These are phyloP conservation scores for Zygosaccharomyces lentus DNA, from an alignment of 805 yeast genomes.

Conservation along the genomic window DNA sequence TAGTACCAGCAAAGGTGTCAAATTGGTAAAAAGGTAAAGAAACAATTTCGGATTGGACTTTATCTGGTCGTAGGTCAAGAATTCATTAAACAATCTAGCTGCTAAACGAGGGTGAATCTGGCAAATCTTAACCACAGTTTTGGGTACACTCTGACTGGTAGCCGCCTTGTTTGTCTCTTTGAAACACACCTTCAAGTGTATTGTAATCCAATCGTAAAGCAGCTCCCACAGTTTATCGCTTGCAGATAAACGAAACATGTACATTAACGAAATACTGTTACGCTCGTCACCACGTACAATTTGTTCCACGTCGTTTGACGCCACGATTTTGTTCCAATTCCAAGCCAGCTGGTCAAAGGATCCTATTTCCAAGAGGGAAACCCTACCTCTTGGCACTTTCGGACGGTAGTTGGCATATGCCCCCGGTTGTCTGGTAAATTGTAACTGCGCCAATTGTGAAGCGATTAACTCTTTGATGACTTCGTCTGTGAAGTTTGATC, in stretches of 20 bases:
- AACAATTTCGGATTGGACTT: conserved; percentile 15
- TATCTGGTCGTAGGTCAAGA: conserved; percentile 17
- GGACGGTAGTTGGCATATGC: not conserved
- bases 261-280: conserved; percentile 9
- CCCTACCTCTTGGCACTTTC: conserved; percentile 8
- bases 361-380: conserved; percentile 13
- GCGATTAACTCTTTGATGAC: conserved; percentile 10
- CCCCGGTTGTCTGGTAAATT: not conserved
- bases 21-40: conserved; percentile 9
- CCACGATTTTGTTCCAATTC: conserved; percentile 16
- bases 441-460: conserved; percentile 8
- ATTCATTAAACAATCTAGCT: conserved; percentile 9
- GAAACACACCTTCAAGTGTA: conserved; percentile 18
- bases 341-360: conserved; percentile 17
- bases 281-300: conserved; percentile 4
- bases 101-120: conserved; percentile 11
- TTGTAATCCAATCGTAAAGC: conserved; percentile 17
- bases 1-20: conserved; percentile 10
- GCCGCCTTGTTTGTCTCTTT: not conserved
- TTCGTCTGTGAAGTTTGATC: conserved; percentile 8
- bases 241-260: conserved; percentile 9
- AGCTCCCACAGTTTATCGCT: conserved; percentile 13
- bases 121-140: conserved; percentile 11
- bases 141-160: not conserved
- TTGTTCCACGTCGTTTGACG: conserved; percentile 17